Conservation (phyloP, 768 basidiomycete species). For the Leccinum rimulosum region DNA sequence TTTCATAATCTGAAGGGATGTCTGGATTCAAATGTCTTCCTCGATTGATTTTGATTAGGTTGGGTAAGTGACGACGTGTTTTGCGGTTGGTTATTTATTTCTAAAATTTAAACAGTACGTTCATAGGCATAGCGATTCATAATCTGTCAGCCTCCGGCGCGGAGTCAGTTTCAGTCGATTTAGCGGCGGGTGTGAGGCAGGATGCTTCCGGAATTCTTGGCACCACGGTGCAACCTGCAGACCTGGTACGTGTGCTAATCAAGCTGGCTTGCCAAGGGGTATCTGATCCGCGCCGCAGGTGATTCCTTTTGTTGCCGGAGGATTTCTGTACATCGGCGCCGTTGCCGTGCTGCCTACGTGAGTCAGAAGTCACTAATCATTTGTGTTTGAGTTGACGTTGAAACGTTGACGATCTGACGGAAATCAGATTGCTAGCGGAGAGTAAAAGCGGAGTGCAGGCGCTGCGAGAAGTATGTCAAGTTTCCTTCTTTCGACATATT, state of each 20-base stretch:
- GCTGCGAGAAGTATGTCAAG: constrained; percentile 68
- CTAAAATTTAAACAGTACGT: constrained; percentile 50
- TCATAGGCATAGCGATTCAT: constrained; percentile 85
- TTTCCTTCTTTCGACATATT: constrained; percentile 12
- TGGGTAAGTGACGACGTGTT: constrained; percentile 27
- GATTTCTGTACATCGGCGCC: constrained; percentile 91
- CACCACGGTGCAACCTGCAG: constrained; percentile 74
- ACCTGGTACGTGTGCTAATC: constrained; percentile 59
- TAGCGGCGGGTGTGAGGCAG: constrained; percentile 76
- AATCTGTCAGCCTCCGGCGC: constrained; percentile 58
- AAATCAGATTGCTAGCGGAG: constrained; percentile 71
- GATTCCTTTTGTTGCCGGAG: constrained; percentile 86
- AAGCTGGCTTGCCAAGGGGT: constrained; percentile 12
- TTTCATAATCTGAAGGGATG: constrained; percentile 8
- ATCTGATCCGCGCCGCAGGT: constrained; percentile 46
- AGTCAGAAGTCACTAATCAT: constrained; percentile 31
- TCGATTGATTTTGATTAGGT: constrained; percentile 31
- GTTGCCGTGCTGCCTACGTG: constrained; percentile 91
- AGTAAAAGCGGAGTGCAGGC: constrained; percentile 87
- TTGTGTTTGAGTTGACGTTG: neutral
- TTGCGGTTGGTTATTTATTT: constrained; percentile 4
- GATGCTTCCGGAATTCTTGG: constrained; percentile 77
- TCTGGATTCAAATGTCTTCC: constrained; percentile 17
- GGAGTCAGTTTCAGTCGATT: constrained; percentile 46
- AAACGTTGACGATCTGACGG: constrained; percentile 11